Percentiles rank a stretch among this genome's conserved stretches.
Evolutionary conservation across 1,284 basidiomycete genomes (phyloP).

Genomic region (Cutaneotrichosporon sp.): DNA sequence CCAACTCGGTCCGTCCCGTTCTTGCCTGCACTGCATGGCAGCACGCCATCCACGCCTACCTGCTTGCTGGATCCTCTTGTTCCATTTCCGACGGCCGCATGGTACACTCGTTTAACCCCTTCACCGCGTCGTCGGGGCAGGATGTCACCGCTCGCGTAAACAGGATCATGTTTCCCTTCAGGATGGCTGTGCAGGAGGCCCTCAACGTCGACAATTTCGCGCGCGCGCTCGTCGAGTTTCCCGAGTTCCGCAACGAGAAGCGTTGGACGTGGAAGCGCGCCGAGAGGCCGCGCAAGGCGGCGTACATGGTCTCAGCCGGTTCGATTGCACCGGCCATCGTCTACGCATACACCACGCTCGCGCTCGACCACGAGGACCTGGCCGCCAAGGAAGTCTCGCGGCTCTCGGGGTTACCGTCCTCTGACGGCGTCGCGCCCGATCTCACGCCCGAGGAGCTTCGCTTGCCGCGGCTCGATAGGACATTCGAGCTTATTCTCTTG

Average conservation of each 20-base stretch:
- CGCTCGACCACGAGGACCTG: conserved; percentile 38
- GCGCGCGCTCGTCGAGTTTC: conserved; percentile 14
- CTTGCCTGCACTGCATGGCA: conserved; percentile 49
- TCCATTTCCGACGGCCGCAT: conserved; percentile 30
- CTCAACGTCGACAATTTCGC: conserved; percentile 15
- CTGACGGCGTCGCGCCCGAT: conserved; percentile 34
- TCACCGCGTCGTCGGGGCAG: conserved; percentile 29
- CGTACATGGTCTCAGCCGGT: conserved; percentile 40
- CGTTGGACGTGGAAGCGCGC: conserved; percentile 38
- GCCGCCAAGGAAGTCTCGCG: conserved; percentile 36
- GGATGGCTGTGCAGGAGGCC: conserved; percentile 28
- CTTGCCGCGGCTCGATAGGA: conserved; percentile 37
- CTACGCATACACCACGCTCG: conserved; percentile 47
- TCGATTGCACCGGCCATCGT: conserved; percentile 33
- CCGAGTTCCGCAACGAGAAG: conserved; percentile 23
- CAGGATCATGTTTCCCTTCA: conserved; percentile 35
- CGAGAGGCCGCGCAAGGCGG: conserved; percentile 37
- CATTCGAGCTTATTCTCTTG: conserved; percentile 40
- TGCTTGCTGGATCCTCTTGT: conserved; percentile 31
- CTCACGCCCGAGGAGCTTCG: conserved; percentile 28
- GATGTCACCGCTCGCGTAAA: conserved; percentile 28
- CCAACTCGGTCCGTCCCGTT: conserved; percentile 35
- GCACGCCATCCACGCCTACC: conserved; percentile 50
- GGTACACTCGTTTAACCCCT: conserved; percentile 38
- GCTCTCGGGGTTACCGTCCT: conserved; percentile 39